A percentile compares a stretch with the other conserved stretches of the same genome.
Conservation (phyloP, 129 eudicot species). For the Helianthus annuus region HanXRQr2.0-SUNRISE NC_035442.2:29713845-29714344, state of each 20-base stretch:
- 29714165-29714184: conserved; percentile 45
- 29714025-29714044: too few relatives aligned
- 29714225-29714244: conserved; percentile 45
- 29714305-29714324: conserved; percentile 51
- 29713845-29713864: conserved; percentile 4
- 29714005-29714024: not conserved
- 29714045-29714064: conserved; percentile 39
- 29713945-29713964: conserved; percentile 4
- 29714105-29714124: conserved; percentile 43
- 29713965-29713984: conserved; percentile 39
- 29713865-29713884: not conserved
- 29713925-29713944: conserved; percentile 29
- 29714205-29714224: conserved; percentile 61
- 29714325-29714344: conserved; percentile 44
- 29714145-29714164: conserved; percentile 46
- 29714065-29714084: conserved; percentile 42
- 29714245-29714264: conserved; percentile 46
- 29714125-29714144: conserved; percentile 46
- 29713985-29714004: not conserved
- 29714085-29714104: conserved; percentile 47
- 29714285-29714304: conserved; percentile 41
- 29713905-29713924: conserved; percentile 30
- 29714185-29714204: conserved; percentile 44
- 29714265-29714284: conserved; percentile 41
- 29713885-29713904: not conserved